Evolutionary conservation across 1,284 basidiomycete genomes (phyloP).

Genomic region (Fomes fomentarius): DNA sequence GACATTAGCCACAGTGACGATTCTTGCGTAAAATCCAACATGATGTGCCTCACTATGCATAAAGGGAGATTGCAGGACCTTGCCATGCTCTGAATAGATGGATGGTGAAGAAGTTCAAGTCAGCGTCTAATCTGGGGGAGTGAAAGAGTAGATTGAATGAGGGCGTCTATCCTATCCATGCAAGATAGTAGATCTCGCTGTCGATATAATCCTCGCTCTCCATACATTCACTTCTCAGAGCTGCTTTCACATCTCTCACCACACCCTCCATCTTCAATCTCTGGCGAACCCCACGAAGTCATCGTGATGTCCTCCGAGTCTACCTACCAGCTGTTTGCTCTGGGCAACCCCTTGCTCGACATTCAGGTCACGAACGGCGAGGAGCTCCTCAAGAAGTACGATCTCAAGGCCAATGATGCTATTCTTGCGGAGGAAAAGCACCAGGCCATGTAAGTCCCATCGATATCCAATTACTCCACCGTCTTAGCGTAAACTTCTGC

Average conservation of each 20-base stretch:
- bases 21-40: too few relatives aligned
- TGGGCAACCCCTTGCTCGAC: constrained; percentile 91
- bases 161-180: too few relatives aligned
- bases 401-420: constrained; percentile 93
- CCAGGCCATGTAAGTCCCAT: constrained; percentile 66
- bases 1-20: too few relatives aligned
- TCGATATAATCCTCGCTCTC: too few relatives aligned
- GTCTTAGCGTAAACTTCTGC: not conserved
- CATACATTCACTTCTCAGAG: too few relatives aligned
- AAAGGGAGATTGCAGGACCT: too few relatives aligned
- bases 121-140: too few relatives aligned
- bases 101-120: too few relatives aligned
- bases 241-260: constrained; percentile 5
- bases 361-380: constrained; percentile 88
- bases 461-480: not conserved
- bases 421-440: constrained; percentile 95
- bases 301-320: constrained; percentile 30
- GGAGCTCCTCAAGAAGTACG: constrained; percentile 88
- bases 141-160: too few relatives aligned
- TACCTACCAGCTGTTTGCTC: constrained; percentile 71
- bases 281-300: constrained; percentile 3
- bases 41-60: too few relatives aligned
- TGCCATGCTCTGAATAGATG: too few relatives aligned
- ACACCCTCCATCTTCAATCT: constrained; percentile 5
- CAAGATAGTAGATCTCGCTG: too few relatives aligned